phyloP scores from a whole-genome alignment of 768 basidiomycete genomes.

The Mrakia blollopis region DNA sequence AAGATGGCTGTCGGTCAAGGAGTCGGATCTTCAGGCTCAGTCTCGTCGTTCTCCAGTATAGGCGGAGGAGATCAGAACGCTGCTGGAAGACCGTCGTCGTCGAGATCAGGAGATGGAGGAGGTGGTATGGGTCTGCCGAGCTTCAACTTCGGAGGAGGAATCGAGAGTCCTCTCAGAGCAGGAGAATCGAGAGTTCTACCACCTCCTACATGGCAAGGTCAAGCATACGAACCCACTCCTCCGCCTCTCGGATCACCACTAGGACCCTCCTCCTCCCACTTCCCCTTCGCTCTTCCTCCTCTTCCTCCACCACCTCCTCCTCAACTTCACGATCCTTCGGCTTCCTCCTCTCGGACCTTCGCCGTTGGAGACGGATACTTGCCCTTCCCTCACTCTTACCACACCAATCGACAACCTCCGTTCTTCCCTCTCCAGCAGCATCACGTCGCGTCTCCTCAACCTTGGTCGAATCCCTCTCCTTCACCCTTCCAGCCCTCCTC shows the following conservation, averaged over 20 bases:
- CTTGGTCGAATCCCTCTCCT: neutral
- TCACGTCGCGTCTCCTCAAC: neutral
- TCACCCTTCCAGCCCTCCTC: neutral
- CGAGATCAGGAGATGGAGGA: neutral
- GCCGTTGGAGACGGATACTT: neutral
- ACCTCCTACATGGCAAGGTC: slow-evolving; percentile 7
- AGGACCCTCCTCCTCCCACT: neutral
- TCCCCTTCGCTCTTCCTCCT: neutral
- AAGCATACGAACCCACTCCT: neutral
- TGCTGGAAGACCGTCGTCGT: neutral
- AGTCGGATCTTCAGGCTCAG: neutral
- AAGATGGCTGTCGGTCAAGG: neutral
- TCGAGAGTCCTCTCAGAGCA: neutral
- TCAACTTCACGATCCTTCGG: neutral
- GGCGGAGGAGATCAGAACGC: neutral
- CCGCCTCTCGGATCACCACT: neutral
- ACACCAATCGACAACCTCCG: neutral
- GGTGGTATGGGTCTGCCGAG: neutral
- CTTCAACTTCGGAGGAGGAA: neutral
- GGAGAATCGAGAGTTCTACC: neutral
- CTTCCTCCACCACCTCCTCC: neutral
- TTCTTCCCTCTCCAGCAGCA: neutral
- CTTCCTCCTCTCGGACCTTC: neutral
- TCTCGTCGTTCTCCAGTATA: neutral
- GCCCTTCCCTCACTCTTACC: neutral